phyloP scores from a whole-genome alignment of 148 eudicot genomes.

The Nepenthes mirabilis region DNA sequence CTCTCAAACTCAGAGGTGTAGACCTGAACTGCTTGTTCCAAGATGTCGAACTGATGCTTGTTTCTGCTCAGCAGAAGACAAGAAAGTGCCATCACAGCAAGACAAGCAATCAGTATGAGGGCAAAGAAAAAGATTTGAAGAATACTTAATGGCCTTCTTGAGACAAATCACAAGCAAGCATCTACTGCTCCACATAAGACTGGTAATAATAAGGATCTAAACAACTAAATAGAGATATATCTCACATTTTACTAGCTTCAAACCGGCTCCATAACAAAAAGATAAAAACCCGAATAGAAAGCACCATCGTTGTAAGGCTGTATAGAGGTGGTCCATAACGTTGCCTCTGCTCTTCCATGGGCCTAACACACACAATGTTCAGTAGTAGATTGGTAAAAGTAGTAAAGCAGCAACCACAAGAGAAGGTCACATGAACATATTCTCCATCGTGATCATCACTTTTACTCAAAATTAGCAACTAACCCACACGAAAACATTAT shows the following conservation, averaged over 20 bases:
- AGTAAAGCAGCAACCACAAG: conserved; percentile 1
- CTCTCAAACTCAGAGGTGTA: conserved; percentile 86
- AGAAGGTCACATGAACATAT: not conserved
- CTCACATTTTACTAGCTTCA: conserved; percentile 68
- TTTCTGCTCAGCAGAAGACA: conserved; percentile 27
- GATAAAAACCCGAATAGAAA: conserved; percentile 53
- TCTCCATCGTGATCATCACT: not conserved
- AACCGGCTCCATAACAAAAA: conserved; percentile 47
- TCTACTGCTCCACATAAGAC: too few species aligned
- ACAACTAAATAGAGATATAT: conserved; percentile 6
- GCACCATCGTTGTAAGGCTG: conserved; percentile 78
- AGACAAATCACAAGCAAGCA: too few species aligned
- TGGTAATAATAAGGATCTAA: too few species aligned
- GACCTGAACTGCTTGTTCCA: conserved; percentile 52
- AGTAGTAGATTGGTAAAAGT: not conserved
- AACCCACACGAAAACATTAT: not conserved
- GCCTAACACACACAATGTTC: conserved; percentile 32
- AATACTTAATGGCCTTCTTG: too few species aligned
- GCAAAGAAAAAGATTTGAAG: not conserved
- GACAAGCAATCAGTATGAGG: not conserved
- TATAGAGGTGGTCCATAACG: conserved; percentile 98
- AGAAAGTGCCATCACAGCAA: conserved; percentile 8
- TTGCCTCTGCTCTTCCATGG: conserved; percentile 97
- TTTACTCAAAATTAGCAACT: not conserved
- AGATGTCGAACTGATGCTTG: conserved; percentile 33